Base-by-base conservation (phyloP, 148 eudicot genomes). In the Cornus controversa region DNA sequence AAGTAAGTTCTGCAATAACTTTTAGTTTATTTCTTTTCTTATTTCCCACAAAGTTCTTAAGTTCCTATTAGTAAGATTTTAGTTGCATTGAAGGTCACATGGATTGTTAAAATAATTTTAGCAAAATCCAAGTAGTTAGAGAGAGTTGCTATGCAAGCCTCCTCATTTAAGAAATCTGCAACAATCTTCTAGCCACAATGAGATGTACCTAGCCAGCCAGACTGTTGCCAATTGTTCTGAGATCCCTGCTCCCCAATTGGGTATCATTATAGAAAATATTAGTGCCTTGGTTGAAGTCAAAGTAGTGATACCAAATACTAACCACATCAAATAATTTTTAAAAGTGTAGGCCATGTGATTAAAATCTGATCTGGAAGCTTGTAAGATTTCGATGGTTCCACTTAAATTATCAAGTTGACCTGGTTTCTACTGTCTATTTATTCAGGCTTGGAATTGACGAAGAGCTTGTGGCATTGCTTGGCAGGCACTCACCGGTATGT, bases 371-470 rank as follows among this genome's bases (percentile, higher is more conserved):
- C 20, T 60, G 64, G 57, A 16, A 50, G 57, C 57, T 11, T 50
- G 57, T 4, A 50, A n/a, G 5, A 14, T 25, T 60, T 60, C 24
- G 1, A 18, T 60, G 24, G 8, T 1, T 67, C 2, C 22, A 10
- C 24, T 74, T 16, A 50, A 50, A 16, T 50, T 26, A 22, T 50
- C 26, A 20, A 22, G 45, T 4, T 73, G 60, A 60, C 69, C 26
- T 72, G 67, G 70, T 73, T 67, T 20, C 27, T 14, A 16, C 25
- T 77, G n/a, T n/a, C n/a, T n/a, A n/a, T n/a, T n/a, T n/a, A 40
- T 40, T 64, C 87, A 96, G 99, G 88, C 86, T 96, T 79, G 99
- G 99, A 66, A 93, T 96, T 67, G 99, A 96, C 75, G 98, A 96
- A 87, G 99, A 90, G 87, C 95, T 96, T 76, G 99, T 96, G 73